Percentiles rank a stretch among this genome's conserved stretches.
Evolutionary conservation across 106 monocot genomes (phyloP).

Genomic region (Dioscorea dumetorum): DNA sequence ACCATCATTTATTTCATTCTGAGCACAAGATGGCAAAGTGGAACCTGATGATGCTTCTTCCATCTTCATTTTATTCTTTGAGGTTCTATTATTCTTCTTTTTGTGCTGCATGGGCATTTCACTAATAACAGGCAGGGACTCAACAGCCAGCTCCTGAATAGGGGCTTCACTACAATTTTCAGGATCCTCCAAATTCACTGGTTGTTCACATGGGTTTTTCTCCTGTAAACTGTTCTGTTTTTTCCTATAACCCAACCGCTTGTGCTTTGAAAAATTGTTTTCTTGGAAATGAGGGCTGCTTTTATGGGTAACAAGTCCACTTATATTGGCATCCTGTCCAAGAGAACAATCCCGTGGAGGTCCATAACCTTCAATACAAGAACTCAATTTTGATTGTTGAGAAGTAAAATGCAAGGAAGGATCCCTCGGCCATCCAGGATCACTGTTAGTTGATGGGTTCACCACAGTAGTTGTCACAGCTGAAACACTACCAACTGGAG

Average conservation of each 20-base stretch:
- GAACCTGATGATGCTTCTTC: slow-evolving; percentile 22
- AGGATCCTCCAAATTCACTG: slow-evolving; percentile 1
- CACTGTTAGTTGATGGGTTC: not conserved
- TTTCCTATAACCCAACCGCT: slow-evolving; percentile 41
- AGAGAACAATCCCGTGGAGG: not conserved
- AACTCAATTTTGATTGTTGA: not conserved
- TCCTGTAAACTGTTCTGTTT: slow-evolving; percentile 22
- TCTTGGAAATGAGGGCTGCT: slow-evolving; percentile 17
- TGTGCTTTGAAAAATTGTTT: slow-evolving; percentile 27
- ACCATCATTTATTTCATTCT: slow-evolving; percentile 10
- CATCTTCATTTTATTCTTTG: slow-evolving; percentile 33
- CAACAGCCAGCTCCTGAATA: slow-evolving; percentile 1
- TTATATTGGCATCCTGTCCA: not conserved
- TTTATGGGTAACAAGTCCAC: slow-evolving; percentile 1
- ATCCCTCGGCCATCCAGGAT: not conserved
- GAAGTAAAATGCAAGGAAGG: not conserved
- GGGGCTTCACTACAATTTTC: slow-evolving; percentile 5
- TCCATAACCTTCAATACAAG: not conserved
- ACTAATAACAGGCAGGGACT: slow-evolving; percentile 4
- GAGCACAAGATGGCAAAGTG: slow-evolving; percentile 8
- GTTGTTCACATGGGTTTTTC: slow-evolving; percentile 23
- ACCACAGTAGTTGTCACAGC: too few relatives aligned
- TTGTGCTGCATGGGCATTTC: slow-evolving; percentile 26
- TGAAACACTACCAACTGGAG: not conserved
- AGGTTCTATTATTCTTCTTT: slow-evolving; percentile 41